A percentile compares a stretch with the other conserved stretches of the same genome.
Evolutionary conservation across 208 protist species (phyloP).

Genomic region (Leishmania major): DNA sequence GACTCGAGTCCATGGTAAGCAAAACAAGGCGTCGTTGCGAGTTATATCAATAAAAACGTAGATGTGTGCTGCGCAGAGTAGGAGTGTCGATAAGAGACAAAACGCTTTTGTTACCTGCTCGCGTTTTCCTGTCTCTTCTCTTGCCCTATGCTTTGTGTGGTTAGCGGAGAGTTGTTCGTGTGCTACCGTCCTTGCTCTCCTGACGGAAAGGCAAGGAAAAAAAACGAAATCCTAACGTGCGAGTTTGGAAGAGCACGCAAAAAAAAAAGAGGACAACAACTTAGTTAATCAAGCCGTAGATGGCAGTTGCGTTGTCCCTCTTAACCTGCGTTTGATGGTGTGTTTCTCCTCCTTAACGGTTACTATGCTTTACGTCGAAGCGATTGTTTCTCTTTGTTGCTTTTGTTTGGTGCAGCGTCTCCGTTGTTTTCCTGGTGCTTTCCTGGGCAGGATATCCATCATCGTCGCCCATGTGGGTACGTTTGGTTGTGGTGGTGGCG

Average conservation of each 20-base stretch:
- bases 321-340: not conserved
- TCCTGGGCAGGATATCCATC: not conserved
- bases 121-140: not conserved
- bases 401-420: not conserved
- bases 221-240: not conserved
- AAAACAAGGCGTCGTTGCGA: constrained; percentile 1
- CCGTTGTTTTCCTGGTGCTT: not conserved
- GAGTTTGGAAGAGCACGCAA: not conserved
- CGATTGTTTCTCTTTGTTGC: not conserved
- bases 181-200: not conserved
- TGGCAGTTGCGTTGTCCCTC: not conserved
- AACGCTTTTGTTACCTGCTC: not conserved
- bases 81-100: not conserved
- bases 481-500: not conserved
- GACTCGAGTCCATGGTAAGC: constrained; percentile 45
- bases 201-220: not conserved
- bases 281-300: constrained; percentile 8
- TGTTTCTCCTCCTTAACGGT: not conserved
- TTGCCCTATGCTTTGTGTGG: not conserved
- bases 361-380: not conserved
- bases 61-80: not conserved
- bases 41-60: not conserved
- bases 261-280: not conserved
- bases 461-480: not conserved
- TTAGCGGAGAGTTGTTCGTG: not conserved